These are phyloP conservation scores for Plantago elongata DNA, from an alignment of 257 asterid species.

Conservation along the genomic window DNA sequence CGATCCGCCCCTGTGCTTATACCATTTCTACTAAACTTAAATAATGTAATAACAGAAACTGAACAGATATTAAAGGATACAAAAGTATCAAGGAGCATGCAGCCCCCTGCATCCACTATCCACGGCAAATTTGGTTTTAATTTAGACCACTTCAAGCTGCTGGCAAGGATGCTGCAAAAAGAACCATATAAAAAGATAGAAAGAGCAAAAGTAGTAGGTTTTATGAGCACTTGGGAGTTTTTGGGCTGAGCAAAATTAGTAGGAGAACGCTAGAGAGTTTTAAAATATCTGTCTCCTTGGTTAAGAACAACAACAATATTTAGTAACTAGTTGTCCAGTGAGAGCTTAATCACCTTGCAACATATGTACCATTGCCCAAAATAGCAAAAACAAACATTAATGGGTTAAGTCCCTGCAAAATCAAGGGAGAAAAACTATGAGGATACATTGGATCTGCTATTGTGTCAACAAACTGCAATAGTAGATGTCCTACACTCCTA, in stretches of 20 bases:
- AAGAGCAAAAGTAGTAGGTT: background rate
- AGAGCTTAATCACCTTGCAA: constrained; percentile 53
- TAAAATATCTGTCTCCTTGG: background rate
- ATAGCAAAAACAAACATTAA: constrained; percentile 72
- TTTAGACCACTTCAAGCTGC: constrained; percentile 55
- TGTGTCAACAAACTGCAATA: background rate
- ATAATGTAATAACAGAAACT: background rate
- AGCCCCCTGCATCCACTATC: constrained; percentile 72
- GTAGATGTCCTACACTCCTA: background rate
- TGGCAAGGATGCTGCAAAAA: constrained; percentile 54
- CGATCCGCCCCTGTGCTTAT: background rate
- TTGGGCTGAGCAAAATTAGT: background rate
- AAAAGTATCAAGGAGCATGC: constrained; percentile 54
- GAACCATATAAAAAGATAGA: background rate
- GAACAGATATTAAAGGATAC: constrained; percentile 46
- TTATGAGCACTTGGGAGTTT: background rate
- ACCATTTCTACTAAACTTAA: background rate
- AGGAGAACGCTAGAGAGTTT: background rate
- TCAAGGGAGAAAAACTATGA: background rate
- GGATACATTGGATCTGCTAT: background rate
- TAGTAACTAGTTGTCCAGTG: background rate
- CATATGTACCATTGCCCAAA: constrained; percentile 61
- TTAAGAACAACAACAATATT: background rate
- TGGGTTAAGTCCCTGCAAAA: constrained; percentile 67
- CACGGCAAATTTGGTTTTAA: constrained; percentile 63